Conservation (phyloP, 2,329 filamentous ascomycete genomes). For the Zymoseptoria pseudotritici region DNA sequence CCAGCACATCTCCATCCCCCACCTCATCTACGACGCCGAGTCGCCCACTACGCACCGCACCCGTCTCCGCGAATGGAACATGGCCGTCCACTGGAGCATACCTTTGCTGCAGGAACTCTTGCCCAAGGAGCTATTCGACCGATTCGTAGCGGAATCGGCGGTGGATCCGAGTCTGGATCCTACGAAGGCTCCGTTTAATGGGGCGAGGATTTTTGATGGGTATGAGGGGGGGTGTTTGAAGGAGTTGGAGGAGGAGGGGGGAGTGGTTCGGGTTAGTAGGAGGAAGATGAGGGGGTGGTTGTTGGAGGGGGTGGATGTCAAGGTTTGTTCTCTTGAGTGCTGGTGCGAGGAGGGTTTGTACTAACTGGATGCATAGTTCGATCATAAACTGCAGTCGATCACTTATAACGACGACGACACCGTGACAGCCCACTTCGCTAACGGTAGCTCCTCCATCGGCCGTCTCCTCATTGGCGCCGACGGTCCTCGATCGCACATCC, state of each 20-base stretch:
- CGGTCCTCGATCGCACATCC: constrained; percentile 17
- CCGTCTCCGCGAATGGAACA: constrained; percentile 14
- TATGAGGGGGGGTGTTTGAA: constrained; percentile 11
- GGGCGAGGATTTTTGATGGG: constrained; percentile 15
- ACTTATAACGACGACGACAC: constrained; percentile 5
- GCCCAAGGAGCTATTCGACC: constrained; percentile 7
- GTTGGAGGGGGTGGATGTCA: constrained; percentile 11
- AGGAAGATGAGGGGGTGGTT: constrained; percentile 12
- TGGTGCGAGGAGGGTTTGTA: no score
- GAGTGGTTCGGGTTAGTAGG: constrained; percentile 10
- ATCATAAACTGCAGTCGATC: constrained; percentile 2
- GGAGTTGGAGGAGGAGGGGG: constrained; percentile 9
- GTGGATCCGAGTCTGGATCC: constrained; percentile 15
- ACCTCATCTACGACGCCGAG: constrained; percentile 14
- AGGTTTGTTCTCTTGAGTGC: constrained; percentile 2
- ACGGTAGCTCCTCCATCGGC: constrained; percentile 12
- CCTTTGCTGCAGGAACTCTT: constrained; percentile 9
- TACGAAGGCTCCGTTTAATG: constrained; percentile 5
- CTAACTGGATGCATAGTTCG: constrained; percentile 1
- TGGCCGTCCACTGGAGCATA: constrained; percentile 13
- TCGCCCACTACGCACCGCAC: constrained; percentile 7
- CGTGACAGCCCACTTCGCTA: constrained; percentile 14
- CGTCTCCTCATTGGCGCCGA: constrained; percentile 19
- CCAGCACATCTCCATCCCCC: constrained; percentile 10
- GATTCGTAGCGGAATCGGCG: constrained; percentile 8